Evolutionary conservation across 2,329 filamentous ascomycete species (phyloP).

Genomic region (Claviceps quebecensis): DNA sequence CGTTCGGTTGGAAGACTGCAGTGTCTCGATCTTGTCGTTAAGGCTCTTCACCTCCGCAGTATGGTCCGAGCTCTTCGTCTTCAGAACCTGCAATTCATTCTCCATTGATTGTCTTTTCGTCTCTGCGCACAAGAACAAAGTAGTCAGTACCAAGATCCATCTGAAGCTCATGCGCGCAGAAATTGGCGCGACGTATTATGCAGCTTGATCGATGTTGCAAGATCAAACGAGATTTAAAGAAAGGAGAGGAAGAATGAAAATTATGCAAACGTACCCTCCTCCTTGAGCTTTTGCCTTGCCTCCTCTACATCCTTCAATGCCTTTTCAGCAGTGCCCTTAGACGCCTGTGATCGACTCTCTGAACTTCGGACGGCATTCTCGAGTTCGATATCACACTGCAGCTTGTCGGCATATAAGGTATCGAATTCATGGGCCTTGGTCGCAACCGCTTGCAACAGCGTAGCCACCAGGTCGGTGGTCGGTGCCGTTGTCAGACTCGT

Average conservation of each 20-base stretch:
- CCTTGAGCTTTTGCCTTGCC: slow-evolving; percentile 63
- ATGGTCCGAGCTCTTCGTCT: slow-evolving; percentile 59
- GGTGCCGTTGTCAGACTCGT: slow-evolving; percentile 49
- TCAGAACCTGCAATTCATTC: slow-evolving; percentile 66
- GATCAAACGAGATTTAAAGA: background rate
- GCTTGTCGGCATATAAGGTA: slow-evolving; percentile 70
- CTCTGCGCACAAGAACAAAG: slow-evolving; percentile 37
- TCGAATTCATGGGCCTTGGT: slow-evolving; percentile 73
- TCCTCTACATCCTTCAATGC: slow-evolving; percentile 73
- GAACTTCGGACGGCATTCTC: slow-evolving; percentile 77
- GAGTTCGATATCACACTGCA: slow-evolving; percentile 80
- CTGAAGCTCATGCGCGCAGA: background rate
- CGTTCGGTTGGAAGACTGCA: slow-evolving; percentile 87
- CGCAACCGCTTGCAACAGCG: slow-evolving; percentile 60
- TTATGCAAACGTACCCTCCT: slow-evolving; percentile 50
- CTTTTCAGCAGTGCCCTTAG: slow-evolving; percentile 72
- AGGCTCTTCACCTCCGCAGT: slow-evolving; percentile 63
- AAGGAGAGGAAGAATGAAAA: slow-evolving; percentile 3
- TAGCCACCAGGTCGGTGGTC: slow-evolving; percentile 63
- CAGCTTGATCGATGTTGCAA: background rate
- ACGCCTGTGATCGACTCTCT: slow-evolving; percentile 67
- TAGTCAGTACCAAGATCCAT: background rate
- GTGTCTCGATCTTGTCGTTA: slow-evolving; percentile 66
- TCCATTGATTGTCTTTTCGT: slow-evolving; percentile 61
- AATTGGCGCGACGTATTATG: background rate